Base-by-base conservation (phyloP, 2,329 filamentous ascomycete genomes). In the Trichoderma sp. region DNA sequence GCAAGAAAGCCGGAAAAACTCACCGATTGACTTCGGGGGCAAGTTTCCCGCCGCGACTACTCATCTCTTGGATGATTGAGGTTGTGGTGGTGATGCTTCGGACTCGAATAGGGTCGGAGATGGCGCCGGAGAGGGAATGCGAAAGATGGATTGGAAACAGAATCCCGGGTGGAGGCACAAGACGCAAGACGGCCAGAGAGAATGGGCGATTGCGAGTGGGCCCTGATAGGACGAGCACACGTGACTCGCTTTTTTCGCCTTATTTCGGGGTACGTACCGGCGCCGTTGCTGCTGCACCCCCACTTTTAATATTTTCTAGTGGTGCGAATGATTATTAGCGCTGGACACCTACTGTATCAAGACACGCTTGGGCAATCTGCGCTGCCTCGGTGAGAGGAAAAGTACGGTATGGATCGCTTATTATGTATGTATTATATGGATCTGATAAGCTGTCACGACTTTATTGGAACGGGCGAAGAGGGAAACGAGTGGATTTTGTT, bases 11-110 rank as follows among this genome's bases (percentile, higher is more conserved):
- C 29, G 19, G 16, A 55, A 47, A 68, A 63, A 77, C 76, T 77
- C 72, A 96, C 94, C 94, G 92, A 88, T 98, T 98, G 86, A 97
- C 94, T 92, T 99, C 96, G 84, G 96, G 94, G 86, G 94, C 94
- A 88, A 98, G 92, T 89, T 97, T 98, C 85, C 91, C 91, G 86
- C 89, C 90, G 86, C 93, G 92, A 93, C 91, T 96, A 93, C 91
- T 96, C 93, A 97, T 97, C 90, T 89, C 91, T 94, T 89, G 87
- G 79, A 78, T 80, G 78, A 77, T 79, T 76, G 71, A 74, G 72
- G 59, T 70, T 73, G 67, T 60, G 68, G 68, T 76, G 73, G 71
- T 72, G 72, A 75, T 77, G 74, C 74, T 75, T 72, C 72, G 73
- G 74, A 76, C 74, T 77, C 74, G 75, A 55, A 72, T 73, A 74